Evolutionary conservation across 2,329 filamentous ascomycete species (phyloP).

Genomic region (Annulohypoxylon truncatum): DNA sequence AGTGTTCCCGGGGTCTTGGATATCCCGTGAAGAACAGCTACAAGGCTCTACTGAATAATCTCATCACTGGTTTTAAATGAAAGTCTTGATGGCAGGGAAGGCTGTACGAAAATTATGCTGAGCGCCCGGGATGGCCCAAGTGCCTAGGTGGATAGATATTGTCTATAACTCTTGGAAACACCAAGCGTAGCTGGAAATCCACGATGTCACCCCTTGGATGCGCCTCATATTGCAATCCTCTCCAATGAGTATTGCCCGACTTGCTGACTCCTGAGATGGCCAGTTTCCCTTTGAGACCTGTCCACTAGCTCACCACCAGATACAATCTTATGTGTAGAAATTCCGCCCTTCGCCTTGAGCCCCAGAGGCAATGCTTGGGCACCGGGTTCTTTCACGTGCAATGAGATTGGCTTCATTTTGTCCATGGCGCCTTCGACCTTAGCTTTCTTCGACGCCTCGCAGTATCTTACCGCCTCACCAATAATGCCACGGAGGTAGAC

Average conservation of each 20-base stretch:
- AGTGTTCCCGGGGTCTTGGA: background rate
- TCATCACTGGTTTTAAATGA: background rate
- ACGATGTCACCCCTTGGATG: conserved; percentile 7
- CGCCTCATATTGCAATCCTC: conserved; percentile 72
- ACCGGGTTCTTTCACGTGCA: conserved; percentile 59
- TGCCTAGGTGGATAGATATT: background rate
- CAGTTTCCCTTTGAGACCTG: conserved; percentile 78
- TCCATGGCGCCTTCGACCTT: conserved; percentile 43
- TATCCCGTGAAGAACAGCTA: background rate
- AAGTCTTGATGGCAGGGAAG: background rate
- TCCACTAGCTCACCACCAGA: conserved; percentile 76
- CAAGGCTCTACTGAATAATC: background rate
- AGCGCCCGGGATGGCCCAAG: background rate
- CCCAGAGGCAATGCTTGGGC: conserved; percentile 74
- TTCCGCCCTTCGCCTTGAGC: conserved; percentile 67
- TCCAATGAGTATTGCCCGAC: conserved; percentile 87
- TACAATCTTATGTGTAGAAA: conserved; percentile 69
- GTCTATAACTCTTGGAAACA: background rate
- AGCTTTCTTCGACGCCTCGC: conserved; percentile 53
- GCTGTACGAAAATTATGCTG: background rate
- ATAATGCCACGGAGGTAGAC: conserved; percentile 72
- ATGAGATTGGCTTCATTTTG: conserved; percentile 58
- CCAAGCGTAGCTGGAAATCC: background rate
- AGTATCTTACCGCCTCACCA: conserved; percentile 74
- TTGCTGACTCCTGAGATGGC: conserved; percentile 80